A percentile compares a stretch with the other conserved stretches of the same genome.
Evolutionary conservation across 2,329 filamentous ascomycete species (phyloP).

Genomic region (Phoma herbarum): DNA sequence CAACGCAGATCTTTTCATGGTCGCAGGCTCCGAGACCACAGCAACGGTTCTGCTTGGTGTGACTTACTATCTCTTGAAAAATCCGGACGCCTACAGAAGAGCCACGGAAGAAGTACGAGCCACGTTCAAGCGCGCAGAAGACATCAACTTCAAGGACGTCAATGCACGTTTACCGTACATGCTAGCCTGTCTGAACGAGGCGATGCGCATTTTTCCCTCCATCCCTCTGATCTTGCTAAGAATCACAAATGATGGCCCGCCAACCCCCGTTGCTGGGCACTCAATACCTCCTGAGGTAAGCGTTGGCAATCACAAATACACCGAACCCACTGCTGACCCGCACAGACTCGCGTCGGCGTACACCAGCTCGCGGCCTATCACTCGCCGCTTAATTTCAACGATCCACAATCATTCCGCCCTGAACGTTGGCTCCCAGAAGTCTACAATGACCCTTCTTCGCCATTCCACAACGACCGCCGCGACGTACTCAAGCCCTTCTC

Average conservation of each 20-base stretch:
- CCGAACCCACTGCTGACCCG: neutral
- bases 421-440: constrained; percentile 25
- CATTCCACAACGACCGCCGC: constrained; percentile 38
- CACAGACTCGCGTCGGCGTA: constrained; percentile 22
- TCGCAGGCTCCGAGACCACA: constrained; percentile 37
- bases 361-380: constrained; percentile 24
- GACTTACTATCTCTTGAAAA: constrained; percentile 26
- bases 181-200: constrained; percentile 16
- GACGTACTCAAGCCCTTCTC: constrained; percentile 32
- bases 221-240: constrained; percentile 12
- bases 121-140: constrained; percentile 23
- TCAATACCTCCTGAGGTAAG: constrained; percentile 18
- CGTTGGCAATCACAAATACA: neutral
- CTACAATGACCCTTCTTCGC: constrained; percentile 11
- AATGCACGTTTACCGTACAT: constrained; percentile 16
- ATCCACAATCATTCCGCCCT: constrained; percentile 22
- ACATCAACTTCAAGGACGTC: constrained; percentile 26
- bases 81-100: constrained; percentile 19
- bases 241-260: constrained; percentile 7
- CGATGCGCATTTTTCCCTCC: constrained; percentile 19
- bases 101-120: constrained; percentile 27
- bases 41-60: constrained; percentile 31
- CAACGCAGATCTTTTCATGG: constrained; percentile 26
- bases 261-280: constrained; percentile 16
- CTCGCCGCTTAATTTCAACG: constrained; percentile 22